phyloP scores from a whole-genome alignment of 768 basidiomycete species.

The Macrolepiota fuliginosa region DNA sequence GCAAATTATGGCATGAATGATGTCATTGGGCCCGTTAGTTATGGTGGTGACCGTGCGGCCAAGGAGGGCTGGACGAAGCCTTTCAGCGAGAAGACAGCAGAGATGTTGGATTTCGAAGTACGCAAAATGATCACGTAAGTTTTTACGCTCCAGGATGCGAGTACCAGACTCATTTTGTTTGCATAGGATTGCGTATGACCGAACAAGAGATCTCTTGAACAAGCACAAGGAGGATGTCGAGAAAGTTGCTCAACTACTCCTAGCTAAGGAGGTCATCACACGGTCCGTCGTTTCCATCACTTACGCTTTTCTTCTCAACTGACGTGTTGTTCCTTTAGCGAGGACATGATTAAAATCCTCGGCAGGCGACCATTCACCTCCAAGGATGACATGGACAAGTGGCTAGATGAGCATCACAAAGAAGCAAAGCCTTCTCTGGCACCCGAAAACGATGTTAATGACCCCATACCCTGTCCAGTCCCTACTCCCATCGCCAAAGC shows the following conservation, averaged over 20 bases:
- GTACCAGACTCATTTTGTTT: neutral
- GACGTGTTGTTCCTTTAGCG: conserved; percentile 38
- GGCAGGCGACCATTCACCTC: conserved; percentile 82
- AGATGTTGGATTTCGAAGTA: conserved; percentile 89
- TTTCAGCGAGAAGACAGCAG: conserved; percentile 95
- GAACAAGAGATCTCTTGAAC: conserved; percentile 79
- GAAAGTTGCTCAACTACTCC: conserved; percentile 84
- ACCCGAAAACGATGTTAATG: conserved; percentile 28
- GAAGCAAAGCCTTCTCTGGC: conserved; percentile 45
- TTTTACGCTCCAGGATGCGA: too few relatives aligned
- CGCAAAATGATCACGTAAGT: conserved; percentile 84
- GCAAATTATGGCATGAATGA: conserved; percentile 98
- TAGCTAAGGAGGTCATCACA: conserved; percentile 96
- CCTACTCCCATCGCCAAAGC: conserved; percentile 38
- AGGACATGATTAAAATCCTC: conserved; percentile 83
- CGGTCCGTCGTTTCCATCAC: conserved; percentile 44
- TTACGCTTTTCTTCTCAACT: neutral
- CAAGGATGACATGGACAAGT: conserved; percentile 94
- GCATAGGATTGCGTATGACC: conserved; percentile 64
- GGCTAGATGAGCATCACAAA: conserved; percentile 78
- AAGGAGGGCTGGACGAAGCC: conserved; percentile 94
- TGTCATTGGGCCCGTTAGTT: conserved; percentile 93
- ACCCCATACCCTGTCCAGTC: conserved; percentile 47
- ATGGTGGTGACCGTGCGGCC: conserved; percentile 83
- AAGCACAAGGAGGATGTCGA: conserved; percentile 86